Evolutionary conservation across 306 rosid species (phyloP).

Genomic region (Lathyrus aphaca): DNA sequence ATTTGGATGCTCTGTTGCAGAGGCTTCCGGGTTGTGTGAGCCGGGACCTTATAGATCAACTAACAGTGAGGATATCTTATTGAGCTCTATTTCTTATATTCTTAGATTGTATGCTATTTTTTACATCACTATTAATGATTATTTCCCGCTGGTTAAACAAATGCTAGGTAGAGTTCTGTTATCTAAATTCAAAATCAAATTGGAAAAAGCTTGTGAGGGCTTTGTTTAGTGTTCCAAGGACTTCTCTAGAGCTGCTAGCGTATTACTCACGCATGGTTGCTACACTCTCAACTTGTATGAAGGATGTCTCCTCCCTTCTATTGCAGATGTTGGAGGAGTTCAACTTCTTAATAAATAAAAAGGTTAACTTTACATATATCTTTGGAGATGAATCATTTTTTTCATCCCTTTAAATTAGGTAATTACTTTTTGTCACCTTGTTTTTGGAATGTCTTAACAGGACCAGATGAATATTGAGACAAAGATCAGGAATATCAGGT

Average conservation of each 20-base stretch:
- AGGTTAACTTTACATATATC: conserved; percentile 53
- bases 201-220: too few relatives aligned
- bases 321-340: conserved; percentile 94
- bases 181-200: too few relatives aligned
- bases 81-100: conserved; percentile 27
- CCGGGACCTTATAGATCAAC: conserved; percentile 98
- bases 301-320: conserved; percentile 86
- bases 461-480: too few relatives aligned
- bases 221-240: conserved; percentile 94
- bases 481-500: conserved; percentile 95
- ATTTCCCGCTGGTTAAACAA: conserved; percentile 20
- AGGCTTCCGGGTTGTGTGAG: conserved; percentile 98
- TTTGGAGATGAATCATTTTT: conserved; percentile 8
- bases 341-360: conserved; percentile 92
- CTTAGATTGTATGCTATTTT: conserved; percentile 20
- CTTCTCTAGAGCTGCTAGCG: conserved; percentile 87
- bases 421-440: conserved; percentile 22
- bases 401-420: conserved; percentile 29
- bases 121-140: conserved; percentile 30
- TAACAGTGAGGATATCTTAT: conserved; percentile 66
- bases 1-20: conserved; percentile 93
- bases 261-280: conserved; percentile 98
- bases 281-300: conserved; percentile 96
- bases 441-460: too few relatives aligned
- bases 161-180: too few relatives aligned